A percentile compares a stretch with the other conserved stretches of the same genome.
These are phyloP conservation scores for Rhizoclosmatium sp. DNA, from an alignment of 192 early-diverging fungal species.

Conservation along the genomic window DNA sequence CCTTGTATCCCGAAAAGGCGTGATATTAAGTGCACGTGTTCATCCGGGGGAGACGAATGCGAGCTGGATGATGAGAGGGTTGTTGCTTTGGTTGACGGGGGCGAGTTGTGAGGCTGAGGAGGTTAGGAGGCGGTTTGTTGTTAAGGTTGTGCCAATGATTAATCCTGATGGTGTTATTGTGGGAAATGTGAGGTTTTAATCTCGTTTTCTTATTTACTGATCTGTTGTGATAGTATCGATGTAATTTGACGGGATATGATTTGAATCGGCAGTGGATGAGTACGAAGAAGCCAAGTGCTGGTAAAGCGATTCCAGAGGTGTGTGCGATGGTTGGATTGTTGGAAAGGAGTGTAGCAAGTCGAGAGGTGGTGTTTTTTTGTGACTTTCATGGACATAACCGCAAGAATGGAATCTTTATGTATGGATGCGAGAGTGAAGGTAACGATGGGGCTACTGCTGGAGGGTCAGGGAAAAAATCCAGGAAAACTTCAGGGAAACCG, in stretches of 20 bases:
- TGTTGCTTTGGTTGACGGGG: conserved; percentile 44
- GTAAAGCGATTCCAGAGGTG: conserved; percentile 39
- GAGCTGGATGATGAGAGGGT: conserved; percentile 52
- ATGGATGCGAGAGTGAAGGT: conserved; percentile 53
- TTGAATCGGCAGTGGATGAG: conserved; percentile 52
- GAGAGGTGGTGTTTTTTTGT: conserved; percentile 49
- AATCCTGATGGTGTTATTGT: conserved; percentile 57
- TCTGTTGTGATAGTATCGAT: conserved; percentile 41
- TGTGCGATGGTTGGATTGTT: conserved; percentile 36
- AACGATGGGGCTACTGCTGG: too few relatives aligned
- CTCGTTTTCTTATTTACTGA: not conserved
- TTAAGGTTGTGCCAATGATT: conserved; percentile 58
- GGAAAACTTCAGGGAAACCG: too few relatives aligned
- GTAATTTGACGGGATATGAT: conserved; percentile 55
- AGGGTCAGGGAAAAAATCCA: too few relatives aligned
- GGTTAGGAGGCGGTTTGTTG: conserved; percentile 45
- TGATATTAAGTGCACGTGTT: conserved; percentile 48
- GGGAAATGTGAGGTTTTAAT: conserved; percentile 39
- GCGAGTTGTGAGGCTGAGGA: conserved; percentile 34
- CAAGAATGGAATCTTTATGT: conserved; percentile 54
- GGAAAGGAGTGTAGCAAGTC: conserved; percentile 2
- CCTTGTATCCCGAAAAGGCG: conserved; percentile 33
- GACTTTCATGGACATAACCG: conserved; percentile 59
- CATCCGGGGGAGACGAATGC: conserved; percentile 57
- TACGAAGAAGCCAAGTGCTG: conserved; percentile 3